phyloP scores from a whole-genome alignment of 2,329 filamentous ascomycete genomes.

The Penicillium frequentans region DNA sequence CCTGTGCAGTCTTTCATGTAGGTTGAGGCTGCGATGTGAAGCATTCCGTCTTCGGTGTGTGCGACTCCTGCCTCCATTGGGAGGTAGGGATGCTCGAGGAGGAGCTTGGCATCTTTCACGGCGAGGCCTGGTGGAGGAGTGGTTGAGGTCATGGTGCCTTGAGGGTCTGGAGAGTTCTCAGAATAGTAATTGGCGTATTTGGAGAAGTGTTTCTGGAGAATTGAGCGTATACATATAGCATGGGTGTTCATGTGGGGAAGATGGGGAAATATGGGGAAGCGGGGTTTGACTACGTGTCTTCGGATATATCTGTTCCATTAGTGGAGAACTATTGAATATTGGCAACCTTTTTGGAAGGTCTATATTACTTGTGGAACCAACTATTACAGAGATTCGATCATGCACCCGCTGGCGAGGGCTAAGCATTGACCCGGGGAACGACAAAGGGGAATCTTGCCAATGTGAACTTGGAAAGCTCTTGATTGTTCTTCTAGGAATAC shows the following conservation, averaged over 20 bases:
- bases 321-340: not conserved
- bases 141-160: too few species aligned
- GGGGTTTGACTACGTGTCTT: not conserved
- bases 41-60: not conserved
- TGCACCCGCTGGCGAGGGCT: too few species aligned
- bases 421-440: too few species aligned
- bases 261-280: not conserved
- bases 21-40: conserved; percentile 2
- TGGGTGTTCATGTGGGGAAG: not conserved
- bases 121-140: not conserved
- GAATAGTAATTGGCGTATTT: not conserved
- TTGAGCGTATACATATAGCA: not conserved
- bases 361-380: too few species aligned
- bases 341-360: too few species aligned
- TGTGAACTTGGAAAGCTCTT: too few species aligned
- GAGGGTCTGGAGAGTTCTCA: too few species aligned
- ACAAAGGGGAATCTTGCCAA: too few species aligned
- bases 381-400: too few species aligned
- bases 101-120: not conserved
- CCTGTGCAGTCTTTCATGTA: conserved; percentile 5
- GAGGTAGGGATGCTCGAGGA: not conserved
- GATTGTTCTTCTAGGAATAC: too few species aligned
- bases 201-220: not conserved
- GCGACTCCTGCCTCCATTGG: conserved; percentile 4
- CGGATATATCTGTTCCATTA: not conserved